Percentiles rank a stretch among this genome's conserved stretches.
These are phyloP conservation scores for Suillus paluster DNA, from an alignment of 768 basidiomycete species.

Conservation along the genomic window DNA sequence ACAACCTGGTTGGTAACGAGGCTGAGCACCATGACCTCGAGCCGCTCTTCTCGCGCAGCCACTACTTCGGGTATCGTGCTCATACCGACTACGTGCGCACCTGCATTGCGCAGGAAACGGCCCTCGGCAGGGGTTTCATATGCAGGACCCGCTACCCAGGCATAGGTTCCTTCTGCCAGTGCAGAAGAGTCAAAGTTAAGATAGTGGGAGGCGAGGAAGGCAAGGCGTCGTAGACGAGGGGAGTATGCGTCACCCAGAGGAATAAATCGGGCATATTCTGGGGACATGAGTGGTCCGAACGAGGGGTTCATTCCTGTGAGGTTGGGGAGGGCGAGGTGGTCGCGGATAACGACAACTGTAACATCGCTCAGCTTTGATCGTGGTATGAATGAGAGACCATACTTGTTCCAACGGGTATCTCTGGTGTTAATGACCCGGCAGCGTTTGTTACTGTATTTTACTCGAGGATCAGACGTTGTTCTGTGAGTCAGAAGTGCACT, in stretches of 20 bases:
- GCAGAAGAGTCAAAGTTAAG: slow-evolving; percentile 57
- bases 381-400: slow-evolving; percentile 27
- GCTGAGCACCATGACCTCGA: slow-evolving; percentile 80
- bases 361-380: slow-evolving; percentile 13
- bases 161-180: slow-evolving; percentile 82
- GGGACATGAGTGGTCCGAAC: slow-evolving; percentile 68
- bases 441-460: slow-evolving; percentile 79
- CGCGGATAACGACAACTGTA: slow-evolving; percentile 80
- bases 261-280: slow-evolving; percentile 72
- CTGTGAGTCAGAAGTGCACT: slow-evolving; percentile 28
- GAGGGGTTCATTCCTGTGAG: slow-evolving; percentile 80
- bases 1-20: slow-evolving; percentile 88
- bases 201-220: slow-evolving; percentile 71
- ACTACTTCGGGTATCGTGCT: slow-evolving; percentile 91
- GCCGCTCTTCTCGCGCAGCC: slow-evolving; percentile 73
- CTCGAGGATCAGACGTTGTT: neutral
- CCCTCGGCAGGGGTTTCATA: slow-evolving; percentile 92
- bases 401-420: slow-evolving; percentile 83
- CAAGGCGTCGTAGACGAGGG: slow-evolving; percentile 64
- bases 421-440: slow-evolving; percentile 77
- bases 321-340: slow-evolving; percentile 83
- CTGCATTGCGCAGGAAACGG: slow-evolving; percentile 69
- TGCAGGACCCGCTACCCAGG: slow-evolving; percentile 89
- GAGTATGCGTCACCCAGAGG: slow-evolving; percentile 88
- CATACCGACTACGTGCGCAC: slow-evolving; percentile 94